Evolutionary conservation across 2,329 filamentous ascomycete species (phyloP).

Genomic region (Plenodomus biglobosus): DNA sequence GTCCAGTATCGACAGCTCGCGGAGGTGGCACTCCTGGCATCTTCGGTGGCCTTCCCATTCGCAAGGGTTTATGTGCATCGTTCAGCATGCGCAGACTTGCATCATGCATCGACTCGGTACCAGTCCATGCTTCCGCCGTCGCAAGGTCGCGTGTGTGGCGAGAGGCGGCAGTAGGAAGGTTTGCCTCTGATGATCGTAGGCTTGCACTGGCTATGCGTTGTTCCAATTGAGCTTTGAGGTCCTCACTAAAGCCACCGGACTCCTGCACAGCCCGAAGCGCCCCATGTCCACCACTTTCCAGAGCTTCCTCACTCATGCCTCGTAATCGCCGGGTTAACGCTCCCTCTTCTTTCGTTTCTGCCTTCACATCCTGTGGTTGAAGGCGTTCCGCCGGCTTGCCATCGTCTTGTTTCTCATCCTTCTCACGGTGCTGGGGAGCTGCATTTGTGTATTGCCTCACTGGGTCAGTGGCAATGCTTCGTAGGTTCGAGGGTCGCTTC

Average conservation of each 20-base stretch:
- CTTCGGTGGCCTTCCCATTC: constrained; percentile 19
- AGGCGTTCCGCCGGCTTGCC: background rate
- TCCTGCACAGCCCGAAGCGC: constrained; percentile 61
- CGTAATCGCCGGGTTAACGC: constrained; percentile 61
- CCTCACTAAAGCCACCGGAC: constrained; percentile 61
- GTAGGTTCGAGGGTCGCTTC: constrained; percentile 16
- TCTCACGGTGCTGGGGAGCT: constrained; percentile 17
- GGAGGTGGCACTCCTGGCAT: constrained; percentile 29
- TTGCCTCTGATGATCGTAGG: constrained; percentile 57
- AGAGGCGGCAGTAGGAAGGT: constrained; percentile 63
- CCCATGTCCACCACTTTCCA: constrained; percentile 58
- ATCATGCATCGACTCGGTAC: constrained; percentile 72
- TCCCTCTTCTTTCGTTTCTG: constrained; percentile 44
- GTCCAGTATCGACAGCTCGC: constrained; percentile 36
- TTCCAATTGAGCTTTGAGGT: constrained; percentile 60
- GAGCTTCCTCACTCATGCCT: constrained; percentile 61
- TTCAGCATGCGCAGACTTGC: constrained; percentile 77
- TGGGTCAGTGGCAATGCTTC: constrained; percentile 6
- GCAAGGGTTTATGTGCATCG: constrained; percentile 59
- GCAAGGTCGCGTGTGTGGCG: constrained; percentile 69
- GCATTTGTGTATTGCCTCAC: constrained; percentile 28
- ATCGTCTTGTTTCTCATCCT: constrained; percentile 5
- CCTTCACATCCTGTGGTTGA: background rate
- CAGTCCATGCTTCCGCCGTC: constrained; percentile 72
- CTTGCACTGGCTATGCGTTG: constrained; percentile 60